phyloP scores from a whole-genome alignment of 805 yeast species.

The Dipodascopsis uninucleata region DNA sequence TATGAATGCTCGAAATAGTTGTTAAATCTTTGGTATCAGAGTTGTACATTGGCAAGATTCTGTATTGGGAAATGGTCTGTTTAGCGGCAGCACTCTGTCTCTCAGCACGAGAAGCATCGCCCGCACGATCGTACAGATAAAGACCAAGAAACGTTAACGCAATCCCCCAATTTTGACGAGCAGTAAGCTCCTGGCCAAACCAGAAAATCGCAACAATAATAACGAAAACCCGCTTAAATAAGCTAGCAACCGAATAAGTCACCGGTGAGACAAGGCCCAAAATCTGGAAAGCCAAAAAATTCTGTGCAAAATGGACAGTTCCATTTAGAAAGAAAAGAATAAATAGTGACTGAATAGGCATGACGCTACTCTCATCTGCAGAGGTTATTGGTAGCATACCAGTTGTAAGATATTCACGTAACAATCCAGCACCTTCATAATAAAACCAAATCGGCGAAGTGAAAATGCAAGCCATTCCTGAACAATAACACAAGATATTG shows the following conservation, averaged over 20 bases:
- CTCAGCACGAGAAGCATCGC: slow-evolving; percentile 34
- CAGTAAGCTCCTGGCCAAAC: slow-evolving; percentile 46
- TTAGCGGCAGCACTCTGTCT: slow-evolving; percentile 8
- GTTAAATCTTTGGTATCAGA: slow-evolving; percentile 15
- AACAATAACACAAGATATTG: slow-evolving; percentile 75
- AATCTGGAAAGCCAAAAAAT: slow-evolving; percentile 74
- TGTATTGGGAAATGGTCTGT: too few species aligned
- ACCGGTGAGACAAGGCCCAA: slow-evolving; percentile 79
- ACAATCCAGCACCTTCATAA: slow-evolving; percentile 48
- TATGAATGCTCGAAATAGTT: neutral
- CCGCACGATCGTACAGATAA: slow-evolving; percentile 43
- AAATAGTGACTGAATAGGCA: slow-evolving; percentile 35
- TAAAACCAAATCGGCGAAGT: slow-evolving; percentile 71
- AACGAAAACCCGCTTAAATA: slow-evolving; percentile 83
- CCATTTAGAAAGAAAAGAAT: slow-evolving; percentile 61
- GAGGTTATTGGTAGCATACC: slow-evolving; percentile 25
- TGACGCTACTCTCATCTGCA: slow-evolving; percentile 32
- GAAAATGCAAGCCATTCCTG: slow-evolving; percentile 63
- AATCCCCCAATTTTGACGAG: slow-evolving; percentile 43
- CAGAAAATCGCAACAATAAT: slow-evolving; percentile 72
- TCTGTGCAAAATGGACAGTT: slow-evolving; percentile 71
- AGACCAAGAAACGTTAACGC: slow-evolving; percentile 39
- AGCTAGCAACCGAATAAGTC: slow-evolving; percentile 78
- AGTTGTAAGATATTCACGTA: slow-evolving; percentile 20
- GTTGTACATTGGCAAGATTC: slow-evolving; percentile 14